Evolutionary conservation across 1,284 basidiomycete species (phyloP).

Genomic region (Schizophyllum amplum): DNA sequence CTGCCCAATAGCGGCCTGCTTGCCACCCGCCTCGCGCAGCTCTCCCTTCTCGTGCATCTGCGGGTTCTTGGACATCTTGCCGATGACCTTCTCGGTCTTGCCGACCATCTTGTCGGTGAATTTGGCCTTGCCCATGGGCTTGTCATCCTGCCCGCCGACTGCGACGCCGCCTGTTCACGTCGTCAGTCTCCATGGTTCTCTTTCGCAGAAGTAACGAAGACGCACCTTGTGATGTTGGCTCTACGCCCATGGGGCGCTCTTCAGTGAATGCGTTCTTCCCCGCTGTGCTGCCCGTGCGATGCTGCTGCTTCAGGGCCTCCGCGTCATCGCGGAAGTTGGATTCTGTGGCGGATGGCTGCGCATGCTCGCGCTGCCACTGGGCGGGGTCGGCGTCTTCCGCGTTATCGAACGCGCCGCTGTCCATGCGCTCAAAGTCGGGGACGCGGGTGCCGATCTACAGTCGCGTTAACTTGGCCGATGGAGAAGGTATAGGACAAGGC

Average conservation of each 20-base stretch:
- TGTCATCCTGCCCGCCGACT: constrained; percentile 30
- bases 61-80: constrained; percentile 38
- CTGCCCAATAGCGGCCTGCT: constrained; percentile 26
- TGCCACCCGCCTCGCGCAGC: constrained; percentile 45
- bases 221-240: constrained; percentile 30
- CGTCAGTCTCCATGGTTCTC: neutral
- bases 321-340: neutral
- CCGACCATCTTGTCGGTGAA: constrained; percentile 44
- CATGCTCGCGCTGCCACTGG: neutral
- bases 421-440: neutral
- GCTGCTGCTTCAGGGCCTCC: neutral
- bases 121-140: constrained; percentile 35
- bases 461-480: neutral
- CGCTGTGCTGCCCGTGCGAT: constrained; percentile 3
- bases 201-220: neutral
- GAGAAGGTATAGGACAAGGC: neutral
- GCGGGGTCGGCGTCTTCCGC: neutral
- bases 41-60: constrained; percentile 49
- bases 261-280: constrained; percentile 26
- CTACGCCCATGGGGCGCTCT: constrained; percentile 32
- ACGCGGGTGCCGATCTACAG: neutral
- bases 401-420: neutral
- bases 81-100: constrained; percentile 47
- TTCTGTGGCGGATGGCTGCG: neutral
- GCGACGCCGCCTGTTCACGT: constrained; percentile 31